Conservation (phyloP, 2,329 filamentous ascomycete genomes). For the Proliferodiscus dingleyae region DNA sequence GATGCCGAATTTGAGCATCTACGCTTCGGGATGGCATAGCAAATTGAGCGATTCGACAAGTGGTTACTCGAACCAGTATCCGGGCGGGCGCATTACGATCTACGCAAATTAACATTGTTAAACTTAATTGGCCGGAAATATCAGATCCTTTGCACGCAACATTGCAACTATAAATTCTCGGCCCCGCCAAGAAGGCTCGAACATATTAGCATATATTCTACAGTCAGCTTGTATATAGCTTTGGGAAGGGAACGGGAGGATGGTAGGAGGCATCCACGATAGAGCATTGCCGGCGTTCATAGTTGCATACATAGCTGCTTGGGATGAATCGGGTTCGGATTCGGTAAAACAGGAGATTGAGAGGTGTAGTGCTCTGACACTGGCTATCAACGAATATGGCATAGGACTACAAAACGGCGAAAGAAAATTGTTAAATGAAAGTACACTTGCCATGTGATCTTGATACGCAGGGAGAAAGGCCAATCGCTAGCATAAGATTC, state of each 20-base stretch:
- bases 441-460: background rate
- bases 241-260: background rate
- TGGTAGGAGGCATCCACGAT: background rate
- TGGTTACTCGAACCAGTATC: too few relatives aligned
- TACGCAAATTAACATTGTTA: too few relatives aligned
- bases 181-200: background rate
- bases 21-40: background rate
- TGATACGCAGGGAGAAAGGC: too few relatives aligned
- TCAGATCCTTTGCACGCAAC: background rate
- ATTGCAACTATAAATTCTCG: background rate
- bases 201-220: background rate
- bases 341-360: too few relatives aligned
- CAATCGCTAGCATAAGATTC: too few relatives aligned
- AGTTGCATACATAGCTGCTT: background rate
- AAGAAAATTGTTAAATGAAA: background rate
- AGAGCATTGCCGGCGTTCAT: background rate
- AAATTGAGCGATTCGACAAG: too few relatives aligned
- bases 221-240: constrained; percentile 1
- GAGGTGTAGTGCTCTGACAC: too few relatives aligned
- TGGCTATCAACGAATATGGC: background rate
- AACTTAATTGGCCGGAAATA: too few relatives aligned
- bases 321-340: too few relatives aligned
- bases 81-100: too few relatives aligned
- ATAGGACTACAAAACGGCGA: background rate
- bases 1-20: background rate